Evolutionary conservation across 495 filamentous ascomycete genomes (phyloP).

Genomic region (Lophiostoma macrostomum): DNA sequence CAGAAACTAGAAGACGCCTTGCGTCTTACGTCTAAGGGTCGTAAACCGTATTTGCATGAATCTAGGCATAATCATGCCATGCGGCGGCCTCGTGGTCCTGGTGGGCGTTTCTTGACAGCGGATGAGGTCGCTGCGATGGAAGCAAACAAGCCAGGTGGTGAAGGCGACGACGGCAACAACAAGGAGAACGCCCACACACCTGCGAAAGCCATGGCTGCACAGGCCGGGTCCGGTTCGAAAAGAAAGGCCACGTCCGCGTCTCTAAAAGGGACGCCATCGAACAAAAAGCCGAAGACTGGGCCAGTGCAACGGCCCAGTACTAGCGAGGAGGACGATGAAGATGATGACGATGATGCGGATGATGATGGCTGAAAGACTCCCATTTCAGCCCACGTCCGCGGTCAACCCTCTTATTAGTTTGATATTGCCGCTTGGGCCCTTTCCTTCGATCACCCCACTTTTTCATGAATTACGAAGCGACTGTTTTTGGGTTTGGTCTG

Average conservation of each 20-base stretch:
- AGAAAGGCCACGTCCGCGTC: slow-evolving; percentile 40
- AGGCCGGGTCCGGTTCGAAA: slow-evolving; percentile 46
- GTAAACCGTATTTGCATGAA: slow-evolving; percentile 97
- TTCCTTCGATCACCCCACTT: neutral
- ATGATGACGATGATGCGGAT: slow-evolving; percentile 36
- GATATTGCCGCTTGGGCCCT: neutral
- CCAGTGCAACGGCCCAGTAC: slow-evolving; percentile 26
- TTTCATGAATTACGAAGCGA: slow-evolving; percentile 25
- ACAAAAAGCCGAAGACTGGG: slow-evolving; percentile 54
- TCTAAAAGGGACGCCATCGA: slow-evolving; percentile 43
- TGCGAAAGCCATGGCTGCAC: slow-evolving; percentile 31
- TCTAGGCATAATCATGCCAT: slow-evolving; percentile 99
- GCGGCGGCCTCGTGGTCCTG: slow-evolving; percentile 92
- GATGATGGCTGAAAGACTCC: slow-evolving; percentile 35
- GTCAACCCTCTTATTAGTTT: too few relatives aligned
- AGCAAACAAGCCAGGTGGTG: slow-evolving; percentile 46
- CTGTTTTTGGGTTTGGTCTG: slow-evolving; percentile 11
- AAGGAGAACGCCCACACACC: slow-evolving; percentile 36
- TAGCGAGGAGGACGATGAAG: slow-evolving; percentile 36
- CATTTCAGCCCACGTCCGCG: too few relatives aligned
- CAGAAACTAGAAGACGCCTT: slow-evolving; percentile 91
- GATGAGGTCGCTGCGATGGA: slow-evolving; percentile 95
- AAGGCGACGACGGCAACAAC: slow-evolving; percentile 34
- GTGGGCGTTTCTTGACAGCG: slow-evolving; percentile 94
- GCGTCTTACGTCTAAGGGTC: slow-evolving; percentile 86